Evolutionary conservation across 306 rosid genomes (phyloP).

Genomic region (Trichosanthes cucumerina): DNA sequence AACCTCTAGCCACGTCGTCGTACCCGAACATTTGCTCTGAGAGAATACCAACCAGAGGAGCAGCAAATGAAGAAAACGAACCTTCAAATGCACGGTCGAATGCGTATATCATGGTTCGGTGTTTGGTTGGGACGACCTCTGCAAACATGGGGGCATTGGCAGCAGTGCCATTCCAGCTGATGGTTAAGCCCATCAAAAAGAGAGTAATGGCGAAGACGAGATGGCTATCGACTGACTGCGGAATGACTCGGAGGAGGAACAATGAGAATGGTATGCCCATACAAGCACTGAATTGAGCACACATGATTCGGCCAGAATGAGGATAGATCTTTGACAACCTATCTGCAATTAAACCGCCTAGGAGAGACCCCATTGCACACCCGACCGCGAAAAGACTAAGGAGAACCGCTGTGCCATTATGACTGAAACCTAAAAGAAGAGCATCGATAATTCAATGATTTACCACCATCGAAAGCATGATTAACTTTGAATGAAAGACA

Average conservation of each 20-base stretch:
- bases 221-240: slow-evolving; percentile 72
- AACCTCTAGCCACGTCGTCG: slow-evolving; percentile 51
- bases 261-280: slow-evolving; percentile 95
- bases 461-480: neutral
- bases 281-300: slow-evolving; percentile 88
- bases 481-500: neutral
- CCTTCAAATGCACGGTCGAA: slow-evolving; percentile 98
- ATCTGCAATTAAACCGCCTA: slow-evolving; percentile 83
- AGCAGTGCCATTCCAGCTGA: slow-evolving; percentile 88
- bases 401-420: slow-evolving; percentile 66
- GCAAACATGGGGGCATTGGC: slow-evolving; percentile 90
- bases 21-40: slow-evolving; percentile 83
- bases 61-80: slow-evolving; percentile 83
- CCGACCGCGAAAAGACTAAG: slow-evolving; percentile 79
- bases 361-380: slow-evolving; percentile 66
- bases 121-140: slow-evolving; percentile 81
- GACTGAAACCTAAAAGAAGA: slow-evolving; percentile 62
- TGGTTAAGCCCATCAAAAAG: slow-evolving; percentile 75
- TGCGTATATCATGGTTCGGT: slow-evolving; percentile 93
- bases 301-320: slow-evolving; percentile 76
- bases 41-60: slow-evolving; percentile 94
- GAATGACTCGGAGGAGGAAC: slow-evolving; percentile 63
- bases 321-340: slow-evolving; percentile 50
- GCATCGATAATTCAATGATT: neutral
- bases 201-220: slow-evolving; percentile 58